A percentile compares a stretch with the other conserved stretches of the same genome.
Evolutionary conservation across 306 rosid genomes (phyloP).

Genomic region (Begonia fuchsioides): DNA sequence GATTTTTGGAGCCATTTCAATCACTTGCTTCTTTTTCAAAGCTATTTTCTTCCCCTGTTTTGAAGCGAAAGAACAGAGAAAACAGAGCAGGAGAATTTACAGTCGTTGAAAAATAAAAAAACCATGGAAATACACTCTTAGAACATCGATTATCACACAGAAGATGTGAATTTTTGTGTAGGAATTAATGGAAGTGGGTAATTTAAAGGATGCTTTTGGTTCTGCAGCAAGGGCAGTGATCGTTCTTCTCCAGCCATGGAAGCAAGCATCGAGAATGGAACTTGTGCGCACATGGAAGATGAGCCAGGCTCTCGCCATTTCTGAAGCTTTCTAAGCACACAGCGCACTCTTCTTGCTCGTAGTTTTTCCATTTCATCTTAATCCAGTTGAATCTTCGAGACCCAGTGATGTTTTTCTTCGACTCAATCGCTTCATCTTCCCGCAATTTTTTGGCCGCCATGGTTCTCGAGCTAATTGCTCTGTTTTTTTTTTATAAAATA

Average conservation of each 20-base stretch:
- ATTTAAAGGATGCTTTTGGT: constrained; percentile 7
- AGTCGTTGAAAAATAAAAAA: no score
- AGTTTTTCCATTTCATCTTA: constrained; percentile 47
- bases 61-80: no score
- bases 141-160: no score
- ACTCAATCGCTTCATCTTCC: constrained; percentile 17
- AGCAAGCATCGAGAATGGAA: constrained; percentile 62
- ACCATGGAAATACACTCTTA: no score
- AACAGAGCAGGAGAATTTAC: no score
- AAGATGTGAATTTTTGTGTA: no score
- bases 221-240: constrained; percentile 89
- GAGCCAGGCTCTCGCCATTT: constrained; percentile 33
- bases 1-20: constrained; percentile 6
- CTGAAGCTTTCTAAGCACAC: constrained; percentile 52
- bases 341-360: constrained; percentile 55
- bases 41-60: no score
- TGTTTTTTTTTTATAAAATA: background rate
- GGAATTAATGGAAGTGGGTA: no score
- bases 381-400: constrained; percentile 46
- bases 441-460: constrained; percentile 14
- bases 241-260: constrained; percentile 66
- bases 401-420: constrained; percentile 17
- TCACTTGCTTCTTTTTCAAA: background rate
- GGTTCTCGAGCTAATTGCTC: background rate
- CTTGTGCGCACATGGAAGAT: constrained; percentile 65